Percentiles rank a stretch among this genome's conserved stretches.
Evolutionary conservation across 2,329 filamentous ascomycete species (phyloP).

Genomic region (Penicillium sumatraense): DNA sequence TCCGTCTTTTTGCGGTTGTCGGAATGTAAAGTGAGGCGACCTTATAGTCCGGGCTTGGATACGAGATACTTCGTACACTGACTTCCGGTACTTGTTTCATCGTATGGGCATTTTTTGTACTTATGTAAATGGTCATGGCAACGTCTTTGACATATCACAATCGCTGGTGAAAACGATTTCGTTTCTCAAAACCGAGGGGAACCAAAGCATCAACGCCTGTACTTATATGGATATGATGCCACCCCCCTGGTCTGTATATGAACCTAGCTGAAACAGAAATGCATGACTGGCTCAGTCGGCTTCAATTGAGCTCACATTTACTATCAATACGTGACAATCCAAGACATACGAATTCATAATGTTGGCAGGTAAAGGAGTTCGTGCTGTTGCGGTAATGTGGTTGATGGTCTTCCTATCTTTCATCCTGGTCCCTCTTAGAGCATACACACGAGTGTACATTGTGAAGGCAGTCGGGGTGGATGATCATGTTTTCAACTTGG

Average conservation of each 20-base stretch:
- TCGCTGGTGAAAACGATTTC: not conserved
- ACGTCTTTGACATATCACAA: constrained; percentile 6
- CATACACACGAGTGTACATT: constrained; percentile 30
- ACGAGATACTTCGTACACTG: not conserved
- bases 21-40: not conserved
- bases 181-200: not conserved
- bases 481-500: constrained; percentile 38
- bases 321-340: too few relatives aligned
- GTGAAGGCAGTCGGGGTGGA: constrained; percentile 44
- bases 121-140: not conserved
- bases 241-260: not conserved
- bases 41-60: not conserved
- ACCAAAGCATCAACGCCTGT: not conserved
- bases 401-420: constrained; percentile 26
- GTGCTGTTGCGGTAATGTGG: constrained; percentile 30
- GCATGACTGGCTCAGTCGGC: not conserved
- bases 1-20: not conserved
- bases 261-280: not conserved
- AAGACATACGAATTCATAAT: constrained; percentile 7
- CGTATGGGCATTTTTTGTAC: not conserved
- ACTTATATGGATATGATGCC: constrained; percentile 5
- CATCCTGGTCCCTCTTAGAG: constrained; percentile 27
- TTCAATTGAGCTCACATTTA: not conserved
- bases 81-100: not conserved
- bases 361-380: constrained; percentile 18